phyloP scores from a whole-genome alignment of 495 filamentous ascomycete species.

The Penicillium parvum region DNA sequence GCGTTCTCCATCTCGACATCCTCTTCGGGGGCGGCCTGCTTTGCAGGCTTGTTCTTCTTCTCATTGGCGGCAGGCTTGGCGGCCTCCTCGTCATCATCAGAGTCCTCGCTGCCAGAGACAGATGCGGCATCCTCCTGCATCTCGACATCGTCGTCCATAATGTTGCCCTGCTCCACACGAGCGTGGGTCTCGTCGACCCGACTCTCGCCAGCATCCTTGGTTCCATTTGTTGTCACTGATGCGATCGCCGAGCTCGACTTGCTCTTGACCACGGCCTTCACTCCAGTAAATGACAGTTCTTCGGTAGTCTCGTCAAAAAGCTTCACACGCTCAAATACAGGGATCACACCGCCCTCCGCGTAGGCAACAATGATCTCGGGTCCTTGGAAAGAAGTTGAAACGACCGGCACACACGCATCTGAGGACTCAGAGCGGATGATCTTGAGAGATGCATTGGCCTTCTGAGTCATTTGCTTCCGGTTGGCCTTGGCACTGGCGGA shows the following conservation, averaged over 20 bases:
- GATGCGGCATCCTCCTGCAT: constrained; percentile 50
- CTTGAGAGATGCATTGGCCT: constrained; percentile 46
- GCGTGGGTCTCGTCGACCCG: constrained; percentile 72
- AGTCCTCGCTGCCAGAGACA: constrained; percentile 36
- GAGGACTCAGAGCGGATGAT: constrained; percentile 45
- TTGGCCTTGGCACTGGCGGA: constrained; percentile 40
- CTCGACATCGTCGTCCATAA: constrained; percentile 41
- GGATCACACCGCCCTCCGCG: constrained; percentile 52
- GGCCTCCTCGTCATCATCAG: constrained; percentile 42
- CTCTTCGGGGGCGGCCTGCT: constrained; percentile 28
- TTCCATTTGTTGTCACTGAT: constrained; percentile 50
- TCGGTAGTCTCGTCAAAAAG: constrained; percentile 49
- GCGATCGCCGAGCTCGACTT: constrained; percentile 42
- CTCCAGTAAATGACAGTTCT: constrained; percentile 42
- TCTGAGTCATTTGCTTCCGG: constrained; percentile 47
- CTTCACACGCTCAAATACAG: constrained; percentile 51
- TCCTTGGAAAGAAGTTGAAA: constrained; percentile 46
- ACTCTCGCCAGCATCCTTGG: constrained; percentile 54
- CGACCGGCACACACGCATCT: constrained; percentile 39
- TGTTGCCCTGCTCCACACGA: constrained; percentile 51
- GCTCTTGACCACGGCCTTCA: constrained; percentile 41
- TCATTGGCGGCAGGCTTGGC: constrained; percentile 27
- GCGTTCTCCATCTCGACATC: constrained; percentile 44
- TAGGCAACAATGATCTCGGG: constrained; percentile 48
- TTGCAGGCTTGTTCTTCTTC: constrained; percentile 31